Evolutionary conservation across 305 asterid species (phyloP), one percentile per base, ranked within the genome.

Genomic region (Rubia balearica): DNA sequence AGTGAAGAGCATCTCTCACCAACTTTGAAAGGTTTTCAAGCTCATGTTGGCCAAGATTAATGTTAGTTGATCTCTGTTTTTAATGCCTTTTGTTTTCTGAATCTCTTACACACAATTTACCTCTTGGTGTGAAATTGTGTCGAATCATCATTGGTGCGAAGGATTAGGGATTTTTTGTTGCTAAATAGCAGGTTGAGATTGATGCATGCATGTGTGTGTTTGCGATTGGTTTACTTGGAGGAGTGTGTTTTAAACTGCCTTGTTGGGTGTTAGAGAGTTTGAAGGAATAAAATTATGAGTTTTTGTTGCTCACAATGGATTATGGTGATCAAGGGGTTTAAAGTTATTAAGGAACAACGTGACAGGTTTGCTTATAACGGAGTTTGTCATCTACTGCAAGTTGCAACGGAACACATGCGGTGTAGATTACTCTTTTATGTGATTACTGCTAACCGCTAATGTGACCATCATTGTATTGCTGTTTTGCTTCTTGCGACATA

Each of bases 41-140:
- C 78, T 90, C 43, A 93, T 93, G 97, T 69, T 93, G 76, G 96
- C 96, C 0, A 93, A 93, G 77, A 93, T 93, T 81, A 93, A 93
- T 96, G 97, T 90, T 4, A 38, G 77, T 71, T 11, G 11, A 13
- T 60, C 45, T 42, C 24, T 22, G 4, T 71, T n/a, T 13, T n/a
- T 22, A 45, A 36, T 36, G 40, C 5, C 40, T 65, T n/a, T 41
- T 51, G 7, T 40, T 36, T 42, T 9, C 40, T 4, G 40, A 36
- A 36, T 36, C 40, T 36, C 40, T 36, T 36, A 36, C 40, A 36
- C 40, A 30, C 3, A 30, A 30, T 2, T 3, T 30, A 30, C 33
- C 3, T 30, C 3, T 30, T 30, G 27, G 17, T 33, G 62, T n/a
- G 68, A 3, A 48, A 19, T 57, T 24, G 49, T 22, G 46, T 8